Evolutionary conservation across 495 filamentous ascomycete species (phyloP), one percentile per base, ranked within the genome.

Genomic region (Hypoxylon fragiforme): DNA sequence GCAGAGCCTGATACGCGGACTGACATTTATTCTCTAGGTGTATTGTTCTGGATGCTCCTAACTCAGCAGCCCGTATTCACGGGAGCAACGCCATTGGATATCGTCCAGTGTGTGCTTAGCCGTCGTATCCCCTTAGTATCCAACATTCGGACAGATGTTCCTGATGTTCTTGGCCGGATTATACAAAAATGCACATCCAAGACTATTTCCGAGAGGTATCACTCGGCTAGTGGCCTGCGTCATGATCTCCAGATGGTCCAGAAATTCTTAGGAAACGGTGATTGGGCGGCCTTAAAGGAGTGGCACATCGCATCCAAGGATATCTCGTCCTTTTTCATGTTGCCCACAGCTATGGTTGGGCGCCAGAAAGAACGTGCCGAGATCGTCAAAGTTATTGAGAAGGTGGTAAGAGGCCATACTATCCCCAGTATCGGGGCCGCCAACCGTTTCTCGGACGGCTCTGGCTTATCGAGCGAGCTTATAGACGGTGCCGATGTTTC

Each of bases 111-210:
- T 60, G 90, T 96, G 1, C 77, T 96, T 0, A 83, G 81, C 34
- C 83, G 84, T 40, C 84, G 88, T 62, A 80, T 95, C 54, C 85
- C 87, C 1, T 83, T 81, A 26, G 82, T 92, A 8, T 88, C 88
- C 0, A 77, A 77, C 28, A 83, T 89, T 45, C 79, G 91, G 20
- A 77, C 88, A 62, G 90, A 95, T 58, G 70, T 95, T 1, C 91
- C 91, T 0, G 89, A 92, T 48, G 85, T 83, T 18, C 75, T 96
- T 16, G 88, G 86, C 3, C 77, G 79, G 2, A 87, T 96, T 6
- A 88, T 96, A 34, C 86, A 91, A 56, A 92, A 90, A 66, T 95
- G 94, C 85, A 94, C 90, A 0, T 82, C 88, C 39, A 95, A 92
- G 63, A 85, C 84, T 21, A 86, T 92, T 14, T 81, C 82, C 40